Evolutionary conservation across 306 rosid species (phyloP), one percentile per base, ranked within the genome.

Genomic region (Cicer cuneatum): DNA sequence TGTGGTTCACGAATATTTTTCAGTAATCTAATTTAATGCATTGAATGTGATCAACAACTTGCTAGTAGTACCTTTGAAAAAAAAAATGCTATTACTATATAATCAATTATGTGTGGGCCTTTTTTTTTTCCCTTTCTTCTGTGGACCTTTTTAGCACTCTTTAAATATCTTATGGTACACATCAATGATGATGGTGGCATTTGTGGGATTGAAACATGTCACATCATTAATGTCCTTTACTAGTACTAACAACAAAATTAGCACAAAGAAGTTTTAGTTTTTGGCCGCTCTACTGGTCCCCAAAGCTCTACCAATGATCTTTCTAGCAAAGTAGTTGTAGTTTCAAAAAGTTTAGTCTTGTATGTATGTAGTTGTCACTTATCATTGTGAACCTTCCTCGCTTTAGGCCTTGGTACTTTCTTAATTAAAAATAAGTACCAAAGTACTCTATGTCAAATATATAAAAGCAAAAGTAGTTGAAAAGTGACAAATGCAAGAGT

Each of bases 221-320:
- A 68, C 77, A 66, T 67, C 41, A 42, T 5, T 51, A 42, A 47
- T 39, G 74, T 70, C 11, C 19, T 29, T 15, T 8, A 54, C 15
- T 72, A 6, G 68, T 69, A 69, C 6, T 53, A 57, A 64, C 67
- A 83, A 74, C 83, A 73, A 78, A 78, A 78, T 43, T 68, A 68
- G 52, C 65, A 21, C 15, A 47, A 68, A 42, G 11, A 46, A 11
- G 18, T 37, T 41, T 10, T 5, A 41, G 75, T 61, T 53, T 60
- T 69, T 78, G 18, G 68, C 69, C 42, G 37, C 35, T 67, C 53
- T 5, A 45, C 5, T 52, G 72, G 76, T 51, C 73, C 80, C 76
- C 66, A 29, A 57, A n/a, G 8, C 37, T 46, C 24, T 5, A 6
- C 37, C 70, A 72, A 0, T 62, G 4, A 21, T 57, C 14, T 57